Evolutionary conservation across 2,329 filamentous ascomycete genomes (phyloP).

Genomic region (Ascocoryne sarcoides): DNA sequence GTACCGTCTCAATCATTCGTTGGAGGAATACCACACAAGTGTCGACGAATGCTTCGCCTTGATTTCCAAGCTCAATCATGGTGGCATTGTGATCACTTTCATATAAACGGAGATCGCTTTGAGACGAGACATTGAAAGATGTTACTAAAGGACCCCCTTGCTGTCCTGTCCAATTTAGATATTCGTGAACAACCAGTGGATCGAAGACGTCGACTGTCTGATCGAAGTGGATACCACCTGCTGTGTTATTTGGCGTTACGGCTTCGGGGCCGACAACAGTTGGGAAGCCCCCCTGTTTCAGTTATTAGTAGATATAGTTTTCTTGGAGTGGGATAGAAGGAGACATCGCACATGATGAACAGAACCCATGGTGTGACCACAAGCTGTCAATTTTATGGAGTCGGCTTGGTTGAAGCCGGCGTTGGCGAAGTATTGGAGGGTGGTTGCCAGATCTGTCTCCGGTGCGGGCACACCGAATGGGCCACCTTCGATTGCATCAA

Average conservation of each 20-base stretch:
- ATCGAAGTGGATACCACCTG: constrained; percentile 37
- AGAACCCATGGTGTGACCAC: constrained; percentile 46
- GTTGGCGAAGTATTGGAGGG: constrained; percentile 43
- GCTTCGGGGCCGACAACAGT: constrained; percentile 40
- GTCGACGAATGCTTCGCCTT: constrained; percentile 34
- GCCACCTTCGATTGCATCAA: constrained; percentile 42
- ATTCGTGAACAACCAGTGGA: constrained; percentile 41
- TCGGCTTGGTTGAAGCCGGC: constrained; percentile 46
- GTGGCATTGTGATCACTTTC: constrained; percentile 47
- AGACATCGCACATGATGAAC: constrained; percentile 2
- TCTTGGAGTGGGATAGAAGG: too few relatives aligned
- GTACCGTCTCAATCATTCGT: constrained; percentile 52
- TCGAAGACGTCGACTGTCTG: constrained; percentile 41
- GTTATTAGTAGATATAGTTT: too few relatives aligned
- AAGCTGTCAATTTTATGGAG: constrained; percentile 51
- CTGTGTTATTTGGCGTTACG: constrained; percentile 27
- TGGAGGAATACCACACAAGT: constrained; percentile 44
- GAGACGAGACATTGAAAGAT: constrained; percentile 42
- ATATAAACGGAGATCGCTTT: constrained; percentile 47
- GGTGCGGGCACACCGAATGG: constrained; percentile 45
- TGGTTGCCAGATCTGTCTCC: constrained; percentile 42
- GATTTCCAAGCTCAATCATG: constrained; percentile 37
- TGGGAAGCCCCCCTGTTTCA: constrained; percentile 32
- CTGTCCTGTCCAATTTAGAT: constrained; percentile 40
- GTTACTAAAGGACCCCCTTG: constrained; percentile 36